Evolutionary conservation across 495 filamentous ascomycete species (phyloP).

Genomic region (Cercophora sp.): DNA sequence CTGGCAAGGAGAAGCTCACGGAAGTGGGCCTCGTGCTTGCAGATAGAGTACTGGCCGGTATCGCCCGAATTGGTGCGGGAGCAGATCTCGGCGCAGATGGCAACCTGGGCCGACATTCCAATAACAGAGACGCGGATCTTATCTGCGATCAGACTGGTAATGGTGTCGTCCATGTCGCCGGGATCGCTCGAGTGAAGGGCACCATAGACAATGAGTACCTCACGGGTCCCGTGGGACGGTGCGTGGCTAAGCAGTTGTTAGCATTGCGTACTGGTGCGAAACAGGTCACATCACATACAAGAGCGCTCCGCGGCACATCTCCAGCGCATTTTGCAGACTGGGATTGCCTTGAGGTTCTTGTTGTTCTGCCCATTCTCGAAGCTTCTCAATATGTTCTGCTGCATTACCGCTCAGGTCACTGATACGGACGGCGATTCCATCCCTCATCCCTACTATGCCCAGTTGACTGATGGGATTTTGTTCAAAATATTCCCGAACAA

Average conservation of each 20-base stretch:
- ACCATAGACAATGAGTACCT: conserved; percentile 87
- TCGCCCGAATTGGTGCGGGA: conserved; percentile 76
- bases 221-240: conserved; percentile 86
- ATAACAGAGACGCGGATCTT: conserved; percentile 83
- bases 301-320: conserved; percentile 85
- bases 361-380: conserved; percentile 60
- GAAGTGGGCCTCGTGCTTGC: conserved; percentile 84
- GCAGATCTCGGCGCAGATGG: conserved; percentile 89
- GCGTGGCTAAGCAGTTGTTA: conserved; percentile 57
- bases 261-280: not conserved
- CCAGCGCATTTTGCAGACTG: conserved; percentile 89
- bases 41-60: conserved; percentile 72
- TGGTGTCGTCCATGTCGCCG: conserved; percentile 91
- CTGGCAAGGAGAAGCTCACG: conserved; percentile 80
- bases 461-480: conserved; percentile 99
- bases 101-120: conserved; percentile 84
- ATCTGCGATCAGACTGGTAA: conserved; percentile 67
- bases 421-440: conserved; percentile 80
- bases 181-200: conserved; percentile 87
- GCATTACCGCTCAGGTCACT: conserved; percentile 91
- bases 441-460: conserved; percentile 83
- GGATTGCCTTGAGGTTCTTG: conserved; percentile 86
- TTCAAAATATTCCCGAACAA: conserved; percentile 93
- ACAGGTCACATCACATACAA: conserved; percentile 53
- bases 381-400: conserved; percentile 74